A percentile compares a stretch with the other conserved stretches of the same genome.
Conservation (phyloP, 352 stramenopile species). For the Globisporangium iwayamae region DNA sequence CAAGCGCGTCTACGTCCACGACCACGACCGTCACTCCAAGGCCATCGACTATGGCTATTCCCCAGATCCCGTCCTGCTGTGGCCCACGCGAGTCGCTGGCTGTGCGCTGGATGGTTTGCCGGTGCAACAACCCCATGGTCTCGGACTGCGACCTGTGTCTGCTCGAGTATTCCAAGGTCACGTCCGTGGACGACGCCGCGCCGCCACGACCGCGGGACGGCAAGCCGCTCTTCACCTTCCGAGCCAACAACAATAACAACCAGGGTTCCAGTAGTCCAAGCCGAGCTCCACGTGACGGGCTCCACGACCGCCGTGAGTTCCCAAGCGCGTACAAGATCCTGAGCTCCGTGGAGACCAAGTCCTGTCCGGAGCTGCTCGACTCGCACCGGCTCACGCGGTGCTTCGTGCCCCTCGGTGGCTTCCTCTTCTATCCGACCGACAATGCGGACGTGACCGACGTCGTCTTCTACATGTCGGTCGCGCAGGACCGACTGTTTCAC, state of each 20-base stretch:
- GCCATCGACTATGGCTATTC: neutral
- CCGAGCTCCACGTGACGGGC: conserved; percentile 17
- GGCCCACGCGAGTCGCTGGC: conserved; percentile 36
- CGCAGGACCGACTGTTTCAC: conserved; percentile 13
- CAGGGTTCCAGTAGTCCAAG: neutral
- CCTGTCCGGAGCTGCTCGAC: conserved; percentile 60
- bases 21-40: neutral
- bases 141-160: conserved; percentile 74
- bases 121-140: conserved; percentile 57
- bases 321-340: conserved; percentile 72
- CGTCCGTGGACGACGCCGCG: conserved; percentile 44
- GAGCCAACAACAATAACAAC: conserved; percentile 35
- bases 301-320: conserved; percentile 23
- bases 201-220: conserved; percentile 18
- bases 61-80: neutral
- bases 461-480: conserved; percentile 73
- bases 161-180: conserved; percentile 63
- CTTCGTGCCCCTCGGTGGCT: conserved; percentile 58
- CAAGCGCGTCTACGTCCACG: neutral
- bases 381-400: conserved; percentile 59
- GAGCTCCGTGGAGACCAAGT: conserved; percentile 56
- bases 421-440: conserved; percentile 65
- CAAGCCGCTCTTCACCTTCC: conserved; percentile 14
- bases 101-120: conserved; percentile 70
- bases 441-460: conserved; percentile 58